Evolutionary conservation across 352 stramenopile species (phyloP).

Genomic region (Phytopythium kandeliae): DNA sequence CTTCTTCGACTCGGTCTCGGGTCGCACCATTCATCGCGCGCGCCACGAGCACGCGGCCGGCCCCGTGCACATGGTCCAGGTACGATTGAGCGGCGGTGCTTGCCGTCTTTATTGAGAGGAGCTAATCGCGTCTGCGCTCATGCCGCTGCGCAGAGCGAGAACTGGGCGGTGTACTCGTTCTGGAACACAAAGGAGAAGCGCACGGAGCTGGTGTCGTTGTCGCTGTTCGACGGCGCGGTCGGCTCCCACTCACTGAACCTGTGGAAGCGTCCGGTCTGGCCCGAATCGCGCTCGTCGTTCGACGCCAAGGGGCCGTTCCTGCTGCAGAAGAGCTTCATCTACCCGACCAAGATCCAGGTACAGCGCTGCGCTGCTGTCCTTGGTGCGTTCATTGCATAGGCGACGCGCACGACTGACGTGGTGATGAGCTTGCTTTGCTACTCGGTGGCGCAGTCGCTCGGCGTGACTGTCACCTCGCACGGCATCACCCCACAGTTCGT

Average conservation of each 20-base stretch:
- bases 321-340: slow-evolving; percentile 94
- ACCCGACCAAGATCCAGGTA: slow-evolving; percentile 85
- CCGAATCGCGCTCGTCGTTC: slow-evolving; percentile 89
- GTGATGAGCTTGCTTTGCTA: too few relatives aligned
- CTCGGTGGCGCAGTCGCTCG: slow-evolving; percentile 49
- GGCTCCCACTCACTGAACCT: slow-evolving; percentile 92
- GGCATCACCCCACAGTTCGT: slow-evolving; percentile 95
- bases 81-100: slow-evolving; percentile 8
- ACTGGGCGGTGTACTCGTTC: slow-evolving; percentile 96
- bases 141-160: slow-evolving; percentile 75
- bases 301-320: slow-evolving; percentile 87
- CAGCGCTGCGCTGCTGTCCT: slow-evolving; percentile 1
- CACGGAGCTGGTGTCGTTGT: slow-evolving; percentile 77
- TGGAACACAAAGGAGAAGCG: slow-evolving; percentile 91
- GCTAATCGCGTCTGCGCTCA: background rate
- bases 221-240: slow-evolving; percentile 95
- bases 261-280: slow-evolving; percentile 92
- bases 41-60: slow-evolving; percentile 76
- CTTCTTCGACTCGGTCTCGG: slow-evolving; percentile 93
- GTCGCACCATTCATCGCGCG: slow-evolving; percentile 90
- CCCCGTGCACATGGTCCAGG: slow-evolving; percentile 65
- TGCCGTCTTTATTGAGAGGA: background rate
- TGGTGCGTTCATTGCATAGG: too few relatives aligned
- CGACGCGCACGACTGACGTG: too few relatives aligned
- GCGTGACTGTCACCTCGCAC: slow-evolving; percentile 89